phyloP scores from a whole-genome alignment of 352 stramenopile species.

The Pythium inflatum region DNA sequence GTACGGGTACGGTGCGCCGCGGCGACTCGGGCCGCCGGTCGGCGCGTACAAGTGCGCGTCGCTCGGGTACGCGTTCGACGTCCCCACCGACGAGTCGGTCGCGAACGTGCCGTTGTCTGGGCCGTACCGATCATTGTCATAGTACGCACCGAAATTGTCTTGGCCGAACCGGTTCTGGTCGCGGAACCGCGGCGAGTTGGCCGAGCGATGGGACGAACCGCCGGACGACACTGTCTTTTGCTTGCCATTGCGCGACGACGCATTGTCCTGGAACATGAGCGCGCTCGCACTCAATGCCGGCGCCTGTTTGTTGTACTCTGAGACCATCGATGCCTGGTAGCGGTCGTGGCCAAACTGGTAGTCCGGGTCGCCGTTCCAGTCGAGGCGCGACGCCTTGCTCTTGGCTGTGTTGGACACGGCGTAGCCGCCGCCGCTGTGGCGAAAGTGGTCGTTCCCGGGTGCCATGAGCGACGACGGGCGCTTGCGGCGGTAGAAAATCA shows the following conservation, averaged over 20 bases:
- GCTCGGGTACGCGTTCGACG: slow-evolving; percentile 17
- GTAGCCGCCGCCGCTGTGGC: slow-evolving; percentile 48
- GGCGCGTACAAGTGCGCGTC: slow-evolving; percentile 20
- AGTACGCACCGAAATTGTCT: no score
- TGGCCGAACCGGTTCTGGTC: slow-evolving; percentile 4
- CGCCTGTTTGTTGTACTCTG: slow-evolving; percentile 47
- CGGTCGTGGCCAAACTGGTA: slow-evolving; percentile 37
- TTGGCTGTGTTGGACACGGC: slow-evolving; percentile 45
- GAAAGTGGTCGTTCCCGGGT: slow-evolving; percentile 57
- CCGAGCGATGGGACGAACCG: slow-evolving; percentile 35
- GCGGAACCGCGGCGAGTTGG: slow-evolving; percentile 7
- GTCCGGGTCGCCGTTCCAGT: slow-evolving; percentile 66
- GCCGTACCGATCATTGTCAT: slow-evolving; percentile 16
- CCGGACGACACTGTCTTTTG: slow-evolving; percentile 74
- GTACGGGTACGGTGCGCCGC: slow-evolving; percentile 5
- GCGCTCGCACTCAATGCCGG: slow-evolving; percentile 64
- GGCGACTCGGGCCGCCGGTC: neutral
- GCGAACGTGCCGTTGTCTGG: slow-evolving; percentile 3
- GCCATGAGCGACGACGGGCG: slow-evolving; percentile 19
- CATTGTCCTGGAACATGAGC: slow-evolving; percentile 60
- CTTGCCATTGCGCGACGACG: slow-evolving; percentile 34
- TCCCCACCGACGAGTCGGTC: slow-evolving; percentile 20
- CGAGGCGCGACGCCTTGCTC: slow-evolving; percentile 50
- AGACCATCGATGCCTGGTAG: slow-evolving; percentile 31
- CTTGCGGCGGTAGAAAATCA: slow-evolving; percentile 69